A percentile compares a stretch with the other conserved stretches of the same genome.
These are phyloP conservation scores for Russula sp. DNA, from an alignment of 768 basidiomycete species.

Conservation along the genomic window DNA sequence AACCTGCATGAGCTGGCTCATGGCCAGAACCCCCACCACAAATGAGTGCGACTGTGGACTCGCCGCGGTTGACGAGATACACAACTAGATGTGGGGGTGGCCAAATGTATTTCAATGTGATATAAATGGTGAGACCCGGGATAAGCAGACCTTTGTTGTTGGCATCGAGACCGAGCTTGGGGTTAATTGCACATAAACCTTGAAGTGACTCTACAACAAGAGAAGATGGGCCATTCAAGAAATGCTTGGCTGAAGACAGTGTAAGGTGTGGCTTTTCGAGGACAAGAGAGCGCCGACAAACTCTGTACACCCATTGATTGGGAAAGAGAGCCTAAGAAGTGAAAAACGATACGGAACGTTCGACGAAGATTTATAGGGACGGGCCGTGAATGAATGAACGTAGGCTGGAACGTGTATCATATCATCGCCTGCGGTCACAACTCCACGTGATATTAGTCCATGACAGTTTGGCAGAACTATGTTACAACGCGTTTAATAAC, in stretches of 20 bases:
- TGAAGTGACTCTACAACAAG: conserved; percentile 75
- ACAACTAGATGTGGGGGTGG: conserved; percentile 42
- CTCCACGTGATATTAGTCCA: too few relatives aligned
- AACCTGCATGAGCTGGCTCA: conserved; percentile 85
- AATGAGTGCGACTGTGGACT: conserved; percentile 65
- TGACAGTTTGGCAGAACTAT: too few relatives aligned
- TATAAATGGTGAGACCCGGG: neutral
- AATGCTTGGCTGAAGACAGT: conserved; percentile 52
- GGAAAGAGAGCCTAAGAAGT: too few relatives aligned
- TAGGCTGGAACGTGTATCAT: too few relatives aligned
- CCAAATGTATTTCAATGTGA: neutral
- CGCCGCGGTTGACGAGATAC: conserved; percentile 50
- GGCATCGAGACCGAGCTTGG: conserved; percentile 62
- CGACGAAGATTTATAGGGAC: too few relatives aligned
- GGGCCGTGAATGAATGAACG: too few relatives aligned
- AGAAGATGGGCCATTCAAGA: conserved; percentile 62
- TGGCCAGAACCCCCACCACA: conserved; percentile 88
- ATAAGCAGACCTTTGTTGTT: conserved; percentile 55
- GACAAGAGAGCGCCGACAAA: neutral
- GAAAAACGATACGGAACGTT: too few relatives aligned
- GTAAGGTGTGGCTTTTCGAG: neutral
- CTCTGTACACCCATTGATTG: conserved; percentile 11
- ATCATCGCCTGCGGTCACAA: too few relatives aligned
- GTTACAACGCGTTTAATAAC: too few relatives aligned
- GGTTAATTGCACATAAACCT: conserved; percentile 68